phyloP scores from a whole-genome alignment of 257 asterid species.

The Scutellaria barbata region DNA sequence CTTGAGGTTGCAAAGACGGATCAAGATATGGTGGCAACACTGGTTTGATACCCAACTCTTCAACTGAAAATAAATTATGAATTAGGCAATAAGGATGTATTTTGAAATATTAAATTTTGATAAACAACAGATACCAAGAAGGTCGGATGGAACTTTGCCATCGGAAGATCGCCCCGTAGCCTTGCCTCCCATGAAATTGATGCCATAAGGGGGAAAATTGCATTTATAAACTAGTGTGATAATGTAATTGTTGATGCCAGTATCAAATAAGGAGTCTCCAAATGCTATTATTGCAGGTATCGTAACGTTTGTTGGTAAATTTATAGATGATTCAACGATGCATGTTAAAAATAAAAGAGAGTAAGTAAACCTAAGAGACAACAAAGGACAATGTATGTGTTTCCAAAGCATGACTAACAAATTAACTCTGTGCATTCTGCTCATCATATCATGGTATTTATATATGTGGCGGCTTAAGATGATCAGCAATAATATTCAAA shows the following conservation, averaged over 20 bases:
- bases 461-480: no score
- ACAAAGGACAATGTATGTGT: no score
- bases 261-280: constrained; percentile 63
- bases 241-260: constrained; percentile 57
- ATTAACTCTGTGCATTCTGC: no score
- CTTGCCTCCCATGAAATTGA: constrained; percentile 56
- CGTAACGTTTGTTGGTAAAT: constrained; percentile 30
- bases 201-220: constrained; percentile 63
- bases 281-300: constrained; percentile 53
- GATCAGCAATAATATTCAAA: no score
- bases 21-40: constrained; percentile 60
- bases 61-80: constrained; percentile 52
- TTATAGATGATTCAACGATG: constrained; percentile 24
- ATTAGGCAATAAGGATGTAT: no score
- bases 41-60: constrained; percentile 54
- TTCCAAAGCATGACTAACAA: no score
- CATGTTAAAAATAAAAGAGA: neutral
- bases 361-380: no score
- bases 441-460: no score
- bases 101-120: no score
- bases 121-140: constrained; percentile 39
- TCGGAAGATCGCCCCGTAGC: constrained; percentile 63
- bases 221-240: constrained; percentile 42
- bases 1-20: constrained; percentile 49
- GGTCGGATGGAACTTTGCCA: constrained; percentile 62